These are phyloP conservation scores for Acacia melanoxylon DNA, from an alignment of 306 rosid genomes.

Conservation along the genomic window DNA sequence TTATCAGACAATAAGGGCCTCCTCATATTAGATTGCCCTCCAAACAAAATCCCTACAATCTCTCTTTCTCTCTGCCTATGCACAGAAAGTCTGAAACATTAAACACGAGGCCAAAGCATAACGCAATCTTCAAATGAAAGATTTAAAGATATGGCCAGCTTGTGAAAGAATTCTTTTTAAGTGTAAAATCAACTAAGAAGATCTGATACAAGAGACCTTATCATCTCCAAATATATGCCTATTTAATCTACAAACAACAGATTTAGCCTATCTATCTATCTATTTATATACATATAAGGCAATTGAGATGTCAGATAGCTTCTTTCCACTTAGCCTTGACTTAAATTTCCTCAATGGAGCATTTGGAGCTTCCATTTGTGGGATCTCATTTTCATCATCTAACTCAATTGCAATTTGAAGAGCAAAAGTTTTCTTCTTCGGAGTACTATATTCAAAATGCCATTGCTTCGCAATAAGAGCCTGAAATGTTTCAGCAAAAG, in stretches of 20 bases:
- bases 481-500: constrained; percentile 35
- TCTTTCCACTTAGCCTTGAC: constrained; percentile 35
- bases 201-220: constrained; percentile 23
- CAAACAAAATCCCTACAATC: constrained; percentile 43
- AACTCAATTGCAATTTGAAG: constrained; percentile 35
- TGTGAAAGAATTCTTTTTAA: constrained; percentile 26
- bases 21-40: constrained; percentile 37
- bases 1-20: constrained; percentile 44
- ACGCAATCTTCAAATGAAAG: constrained; percentile 69
- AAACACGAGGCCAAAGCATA: too few species aligned
- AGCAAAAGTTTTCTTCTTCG: constrained; percentile 47
- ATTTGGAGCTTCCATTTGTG: constrained; percentile 59
- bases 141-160: constrained; percentile 63
- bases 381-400: constrained; percentile 28
- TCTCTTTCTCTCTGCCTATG: too few species aligned
- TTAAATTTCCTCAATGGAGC: constrained; percentile 42
- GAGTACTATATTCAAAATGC: constrained; percentile 73
- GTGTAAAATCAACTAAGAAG: constrained; percentile 29
- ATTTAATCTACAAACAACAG: constrained; percentile 26
- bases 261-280: constrained; percentile 7
- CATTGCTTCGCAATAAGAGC: constrained; percentile 48
- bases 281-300: constrained; percentile 50
- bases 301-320: constrained; percentile 46
- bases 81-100: too few species aligned
- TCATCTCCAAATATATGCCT: constrained; percentile 6